Base-by-base conservation (phyloP, 2,329 filamentous ascomycete species). In the Amesomyces nigricolor region DNA sequence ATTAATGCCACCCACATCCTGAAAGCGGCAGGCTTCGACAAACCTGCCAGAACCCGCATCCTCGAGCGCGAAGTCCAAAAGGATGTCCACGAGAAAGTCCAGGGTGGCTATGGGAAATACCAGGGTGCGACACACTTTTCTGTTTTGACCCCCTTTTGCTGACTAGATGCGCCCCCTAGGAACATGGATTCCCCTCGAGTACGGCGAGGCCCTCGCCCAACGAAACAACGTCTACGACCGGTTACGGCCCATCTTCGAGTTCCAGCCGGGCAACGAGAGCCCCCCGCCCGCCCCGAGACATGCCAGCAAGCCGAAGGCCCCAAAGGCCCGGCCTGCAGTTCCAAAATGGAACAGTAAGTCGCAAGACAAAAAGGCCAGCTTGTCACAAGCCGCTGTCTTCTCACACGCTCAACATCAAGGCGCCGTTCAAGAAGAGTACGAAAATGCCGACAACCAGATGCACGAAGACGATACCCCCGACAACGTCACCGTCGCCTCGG, bases 1-100 rank as follows among this genome's bases (percentile, higher is more conserved):
- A 94, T 99, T 75, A 99, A 99, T 77, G 94, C 94, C n/a, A 99
- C 94, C 52, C 94, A 99, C 69, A 97, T 99, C 58, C 77, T 99
- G 47, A 99, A 99, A 69, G 90, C 95, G 40, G 94, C 94, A 60
- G 92, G 92, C 54, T 96, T 96, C 68, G 94, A 99, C 72, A 99
- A 99, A 72, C 94, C 94, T 2, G 90, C 92, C 11, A 81, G 94
- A 68, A 99, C 94, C 40, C 83, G 94, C 61, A 97, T 99, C 55
- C 80, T 99, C 5, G 94, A 99, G 74, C 83, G 94, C 62, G 94
- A 99, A 68, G 92, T 99, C 7, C 94, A 99, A 67, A 96, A 96
- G 71, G 92, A 95, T 43, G 80, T 88, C 5, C 94, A 99, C 69
- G 94, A 97, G 74, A 99, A 99, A 75, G 91, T 99, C 5, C 94